Conservation (phyloP, 345 rosid species). For the Citrus sinensis region DVS_A1.0 CM039165.1:36040501-36041000, state of each 20-base stretch:
- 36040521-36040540: constrained; percentile 94
- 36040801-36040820: background rate
- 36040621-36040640: too few species aligned
- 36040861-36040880: too few species aligned
- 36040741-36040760: background rate
- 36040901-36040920: background rate
- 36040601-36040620: background rate
- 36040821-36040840: background rate
- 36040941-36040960: background rate
- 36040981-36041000: background rate
- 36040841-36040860: background rate
- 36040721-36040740: background rate
- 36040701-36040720: background rate
- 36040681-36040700: background rate
- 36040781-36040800: background rate
- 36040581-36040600: constrained; percentile 75
- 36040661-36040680: too few species aligned
- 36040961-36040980: background rate
- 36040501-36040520: constrained; percentile 55
- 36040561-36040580: constrained; percentile 73
- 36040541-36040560: constrained; percentile 99
- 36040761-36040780: background rate
- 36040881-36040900: background rate
- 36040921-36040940: background rate
- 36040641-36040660: too few species aligned